Evolutionary conservation across 371 early-diverging fungal genomes (phyloP).

Genomic region (Mortierella sp.): DNA sequence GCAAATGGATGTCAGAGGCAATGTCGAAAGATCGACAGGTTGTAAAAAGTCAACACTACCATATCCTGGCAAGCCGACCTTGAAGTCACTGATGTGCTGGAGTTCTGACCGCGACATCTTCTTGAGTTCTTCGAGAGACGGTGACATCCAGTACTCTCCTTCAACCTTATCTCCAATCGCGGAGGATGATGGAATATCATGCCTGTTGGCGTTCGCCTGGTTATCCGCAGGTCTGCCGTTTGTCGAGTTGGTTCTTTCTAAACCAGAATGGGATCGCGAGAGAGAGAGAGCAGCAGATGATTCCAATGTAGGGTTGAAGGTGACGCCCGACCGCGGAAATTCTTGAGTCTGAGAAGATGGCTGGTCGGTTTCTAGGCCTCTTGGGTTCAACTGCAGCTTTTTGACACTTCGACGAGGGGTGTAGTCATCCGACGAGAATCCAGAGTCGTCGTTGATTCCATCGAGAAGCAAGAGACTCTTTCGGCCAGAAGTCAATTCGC

Average conservation of each 20-base stretch:
- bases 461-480: conserved; percentile 54
- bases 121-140: conserved; percentile 64
- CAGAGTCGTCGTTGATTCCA: conserved; percentile 71
- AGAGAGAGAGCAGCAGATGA: conserved; percentile 36
- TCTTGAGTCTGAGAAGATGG: conserved; percentile 31
- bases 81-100: conserved; percentile 76
- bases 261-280: conserved; percentile 16
- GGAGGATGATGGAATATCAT: conserved; percentile 9
- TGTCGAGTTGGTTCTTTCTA: conserved; percentile 20
- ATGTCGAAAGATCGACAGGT: conserved; percentile 83
- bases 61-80: conserved; percentile 73
- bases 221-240: conserved; percentile 5
- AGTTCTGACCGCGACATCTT: conserved; percentile 76
- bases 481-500: conserved; percentile 44
- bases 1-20: conserved; percentile 77
- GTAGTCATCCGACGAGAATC: conserved; percentile 74
- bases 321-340: conserved; percentile 32
- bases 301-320: conserved; percentile 49
- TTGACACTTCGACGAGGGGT: conserved; percentile 80
- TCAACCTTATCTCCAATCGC: conserved; percentile 12
- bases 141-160: conserved; percentile 72
- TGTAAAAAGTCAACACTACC: conserved; percentile 82
- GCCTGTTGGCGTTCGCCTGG: conserved; percentile 7
- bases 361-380: conserved; percentile 32
- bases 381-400: conserved; percentile 63